Evolutionary conservation across 352 stramenopile species (phyloP), one percentile per base, ranked within the genome.

Genomic region (Phytophthora pini): DNA sequence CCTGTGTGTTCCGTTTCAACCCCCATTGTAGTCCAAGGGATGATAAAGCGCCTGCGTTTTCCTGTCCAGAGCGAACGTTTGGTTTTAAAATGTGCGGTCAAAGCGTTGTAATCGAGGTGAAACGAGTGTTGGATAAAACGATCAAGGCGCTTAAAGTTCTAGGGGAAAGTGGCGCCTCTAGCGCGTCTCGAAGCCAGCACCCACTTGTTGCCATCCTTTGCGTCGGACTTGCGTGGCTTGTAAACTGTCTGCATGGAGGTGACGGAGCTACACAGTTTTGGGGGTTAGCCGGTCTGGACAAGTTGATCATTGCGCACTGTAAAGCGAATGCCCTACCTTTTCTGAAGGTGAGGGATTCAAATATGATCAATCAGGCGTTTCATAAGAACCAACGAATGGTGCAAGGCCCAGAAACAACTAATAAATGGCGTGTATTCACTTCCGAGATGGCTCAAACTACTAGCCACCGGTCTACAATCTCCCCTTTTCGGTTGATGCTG

Each of bases 221-320:
- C 20, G 67, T 68, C 13, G 57, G 50, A 13, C 39, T 72, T 2
- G 41, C 72, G 15, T 76, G 65, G 38, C 54, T 87, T 1, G 68
- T 79, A 13, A 84, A 87, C 52, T 75, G 62, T 45, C 50, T 87
- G 12, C 54, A 84, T 45, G 64, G 62, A 4, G 75, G 78, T 39
- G 73, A 87, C 29, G 6, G 5, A 0, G 54, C 48, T 5, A 81
- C 78, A 8, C 75, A 74, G 12, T 67, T 76, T 20, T 82, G 78
- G 75, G 34, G 52, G 2, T 4, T 51, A 3, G 46, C 58, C 17
- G 72, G 72, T 0, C 50, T 84, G 3, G 24, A 70, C 7, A 40
- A 65, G 4, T 22, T 76, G 0, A 7, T 84, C 12, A 7, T 82
- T 5, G 40, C 50, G 0, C 58, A 79, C 10, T 72, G 70, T 22